Evolutionary conservation across 2,329 filamentous ascomycete species (phyloP).

Genomic region (Plenodomus lindquistii): DNA sequence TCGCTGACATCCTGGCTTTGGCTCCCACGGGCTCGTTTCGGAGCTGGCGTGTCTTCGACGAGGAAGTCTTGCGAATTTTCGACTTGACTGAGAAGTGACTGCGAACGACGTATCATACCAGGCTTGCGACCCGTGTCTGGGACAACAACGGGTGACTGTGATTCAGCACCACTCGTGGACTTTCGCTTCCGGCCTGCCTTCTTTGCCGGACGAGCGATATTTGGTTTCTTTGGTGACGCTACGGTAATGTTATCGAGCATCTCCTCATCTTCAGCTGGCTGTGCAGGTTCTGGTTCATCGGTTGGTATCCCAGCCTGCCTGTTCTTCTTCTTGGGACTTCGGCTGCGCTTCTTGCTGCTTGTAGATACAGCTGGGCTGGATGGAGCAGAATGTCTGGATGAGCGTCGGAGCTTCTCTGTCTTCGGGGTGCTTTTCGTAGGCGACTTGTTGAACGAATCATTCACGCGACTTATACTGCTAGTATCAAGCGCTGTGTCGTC

Average conservation of each 20-base stretch:
- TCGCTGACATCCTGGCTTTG: slow-evolving; percentile 36
- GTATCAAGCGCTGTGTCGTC: slow-evolving; percentile 17
- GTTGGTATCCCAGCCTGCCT: slow-evolving; percentile 15
- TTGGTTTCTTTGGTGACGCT: slow-evolving; percentile 15
- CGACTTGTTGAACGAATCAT: slow-evolving; percentile 41
- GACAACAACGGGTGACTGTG: slow-evolving; percentile 1
- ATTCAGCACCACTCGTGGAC: slow-evolving; percentile 12
- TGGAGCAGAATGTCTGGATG: slow-evolving; percentile 27
- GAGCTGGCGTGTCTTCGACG: slow-evolving; percentile 33
- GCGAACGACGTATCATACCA: slow-evolving; percentile 28
- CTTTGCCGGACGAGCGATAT: background rate
- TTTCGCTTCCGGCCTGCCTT: slow-evolving; percentile 23
- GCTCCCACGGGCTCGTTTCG: slow-evolving; percentile 31
- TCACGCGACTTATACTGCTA: slow-evolving; percentile 38
- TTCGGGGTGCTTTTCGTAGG: slow-evolving; percentile 23
- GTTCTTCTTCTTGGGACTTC: slow-evolving; percentile 11
- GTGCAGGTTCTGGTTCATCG: background rate
- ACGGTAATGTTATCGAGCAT: slow-evolving; percentile 49
- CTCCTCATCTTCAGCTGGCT: slow-evolving; percentile 27
- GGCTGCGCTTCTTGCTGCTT: slow-evolving; percentile 31
- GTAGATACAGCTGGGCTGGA: slow-evolving; percentile 20
- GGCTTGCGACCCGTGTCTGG: slow-evolving; percentile 29
- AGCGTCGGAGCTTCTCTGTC: slow-evolving; percentile 26
- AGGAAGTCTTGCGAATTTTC: slow-evolving; percentile 27
- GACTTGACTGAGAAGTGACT: slow-evolving; percentile 35